Evolutionary conservation across 2,329 filamentous ascomycete species (phyloP).

Genomic region (Nothopassalora personata): DNA sequence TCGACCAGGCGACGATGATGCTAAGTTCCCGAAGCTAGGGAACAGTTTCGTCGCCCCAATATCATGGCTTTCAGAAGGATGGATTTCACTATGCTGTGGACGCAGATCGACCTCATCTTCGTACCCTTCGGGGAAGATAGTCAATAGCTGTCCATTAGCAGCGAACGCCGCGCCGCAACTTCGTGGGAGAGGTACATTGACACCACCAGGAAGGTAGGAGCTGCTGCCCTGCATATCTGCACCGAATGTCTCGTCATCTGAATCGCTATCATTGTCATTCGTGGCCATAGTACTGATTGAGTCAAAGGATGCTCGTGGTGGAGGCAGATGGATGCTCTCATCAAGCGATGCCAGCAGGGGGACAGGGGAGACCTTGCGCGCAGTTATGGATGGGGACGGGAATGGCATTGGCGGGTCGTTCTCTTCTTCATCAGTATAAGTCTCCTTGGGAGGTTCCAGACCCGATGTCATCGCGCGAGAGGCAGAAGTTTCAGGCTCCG

Average conservation of each 20-base stretch:
- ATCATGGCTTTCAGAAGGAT: slow-evolving; percentile 60
- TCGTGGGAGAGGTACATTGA: slow-evolving; percentile 59
- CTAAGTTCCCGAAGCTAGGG: slow-evolving; percentile 28
- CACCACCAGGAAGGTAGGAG: slow-evolving; percentile 54
- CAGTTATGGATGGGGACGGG: slow-evolving; percentile 28
- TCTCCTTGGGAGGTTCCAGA: slow-evolving; percentile 24
- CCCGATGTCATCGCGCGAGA: slow-evolving; percentile 25
- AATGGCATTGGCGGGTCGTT: slow-evolving; percentile 29
- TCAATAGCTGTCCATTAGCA: slow-evolving; percentile 52
- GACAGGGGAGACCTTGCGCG: slow-evolving; percentile 26
- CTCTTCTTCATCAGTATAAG: slow-evolving; percentile 7
- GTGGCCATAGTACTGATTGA: slow-evolving; percentile 37
- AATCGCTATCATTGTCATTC: slow-evolving; percentile 28
- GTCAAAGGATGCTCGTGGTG: slow-evolving; percentile 54
- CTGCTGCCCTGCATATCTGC: slow-evolving; percentile 42
- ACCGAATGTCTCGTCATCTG: slow-evolving; percentile 63
- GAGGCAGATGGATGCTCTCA: slow-evolving; percentile 48
- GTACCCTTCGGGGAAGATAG: slow-evolving; percentile 54
- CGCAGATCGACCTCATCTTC: slow-evolving; percentile 25
- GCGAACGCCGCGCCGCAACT: slow-evolving; percentile 55
- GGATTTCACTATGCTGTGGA: slow-evolving; percentile 22
- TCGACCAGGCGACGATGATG: not conserved
- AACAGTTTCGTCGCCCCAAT: slow-evolving; percentile 39
- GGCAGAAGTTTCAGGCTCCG: slow-evolving; percentile 5
- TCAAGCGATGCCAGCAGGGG: slow-evolving; percentile 42